phyloP scores from a whole-genome alignment of 2,329 filamentous ascomycete genomes.

The Botryotinia globosa region DNA sequence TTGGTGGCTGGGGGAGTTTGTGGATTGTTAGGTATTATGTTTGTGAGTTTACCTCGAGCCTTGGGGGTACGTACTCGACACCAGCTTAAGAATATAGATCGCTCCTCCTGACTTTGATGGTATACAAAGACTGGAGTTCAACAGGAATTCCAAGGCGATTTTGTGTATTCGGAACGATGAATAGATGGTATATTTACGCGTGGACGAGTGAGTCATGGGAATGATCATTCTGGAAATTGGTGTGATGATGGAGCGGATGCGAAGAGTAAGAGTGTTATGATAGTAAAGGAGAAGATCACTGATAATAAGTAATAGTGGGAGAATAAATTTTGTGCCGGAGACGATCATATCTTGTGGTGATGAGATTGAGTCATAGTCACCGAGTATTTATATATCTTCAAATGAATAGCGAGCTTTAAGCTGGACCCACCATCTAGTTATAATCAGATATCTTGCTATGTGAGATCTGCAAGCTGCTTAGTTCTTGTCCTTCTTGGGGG shows the following conservation, averaged over 20 bases:
- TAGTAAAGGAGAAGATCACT: fast-evolving
- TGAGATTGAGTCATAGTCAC: neutral
- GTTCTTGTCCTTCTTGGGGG: neutral
- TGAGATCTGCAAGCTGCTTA: neutral
- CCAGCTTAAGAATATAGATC: no score
- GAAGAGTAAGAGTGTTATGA: neutral
- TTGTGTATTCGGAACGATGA: neutral
- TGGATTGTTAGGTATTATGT: no score
- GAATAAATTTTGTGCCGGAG: neutral
- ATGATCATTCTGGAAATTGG: fast-evolving
- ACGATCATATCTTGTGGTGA: neutral
- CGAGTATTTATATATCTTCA: neutral
- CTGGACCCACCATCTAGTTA: neutral
- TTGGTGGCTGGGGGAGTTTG: neutral
- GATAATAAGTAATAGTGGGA: neutral
- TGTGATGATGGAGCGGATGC: neutral
- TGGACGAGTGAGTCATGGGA: neutral
- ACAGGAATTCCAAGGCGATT: neutral
- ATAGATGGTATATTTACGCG: fast-evolving
- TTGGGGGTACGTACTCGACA: no score
- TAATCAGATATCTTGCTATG: neutral
- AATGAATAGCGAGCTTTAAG: neutral
- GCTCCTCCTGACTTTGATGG: no score
- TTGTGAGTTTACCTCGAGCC: no score
- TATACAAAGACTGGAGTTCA: no score